Evolutionary conservation across 2,329 filamentous ascomycete species (phyloP), one percentile per base, ranked within the genome.

Genomic region (Talaromyces rugulosus): DNA sequence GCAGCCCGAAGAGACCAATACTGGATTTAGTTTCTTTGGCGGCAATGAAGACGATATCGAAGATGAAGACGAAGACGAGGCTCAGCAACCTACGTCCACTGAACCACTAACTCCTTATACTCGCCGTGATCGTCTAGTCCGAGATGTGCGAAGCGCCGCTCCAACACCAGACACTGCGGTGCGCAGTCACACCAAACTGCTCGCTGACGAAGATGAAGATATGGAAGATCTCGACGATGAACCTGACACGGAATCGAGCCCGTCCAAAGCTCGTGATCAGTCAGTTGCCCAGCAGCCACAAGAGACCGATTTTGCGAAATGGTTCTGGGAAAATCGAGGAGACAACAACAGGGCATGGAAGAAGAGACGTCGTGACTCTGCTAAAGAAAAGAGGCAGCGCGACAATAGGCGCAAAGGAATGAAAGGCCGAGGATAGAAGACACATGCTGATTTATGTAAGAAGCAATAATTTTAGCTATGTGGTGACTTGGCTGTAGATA

Each of bases 161-260:
- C 95, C 95, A 0, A 99, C 95, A 0, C 95, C 95, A 0, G 95
- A 99, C 72, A 98, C 95, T 0, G 92, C 92, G 1, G 87, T 92
- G 63, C 87, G 90, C 1, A 87, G 66, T 60, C 73, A 72, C 33
- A 72, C 62, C 51, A 72, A 69, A 51, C 70, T 75, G 33, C 72
- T 71, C 70, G 68, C 67, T 7, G 69, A 73, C 42, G 70, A 67
- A 40, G 67, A 69, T 16, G 60, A 62, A 5, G 61, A 59, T 11
- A 57, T 59, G 56, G 56, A 61, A n/a, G 62, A 58, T 23, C 30
- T 44, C 12, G 56, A 63, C 9, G 58, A 36, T 23, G 51, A 56
- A 34, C 30, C 31, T 12, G 30, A 34, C 40, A 54, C 30, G 9
- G 23, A 61, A 55, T 55, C 47, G 28, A 62, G 56, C 60, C 68